Percentiles rank a stretch among this genome's conserved stretches.
Evolutionary conservation across 768 basidiomycete species (phyloP).

Genomic region (Phaffia australis): DNA sequence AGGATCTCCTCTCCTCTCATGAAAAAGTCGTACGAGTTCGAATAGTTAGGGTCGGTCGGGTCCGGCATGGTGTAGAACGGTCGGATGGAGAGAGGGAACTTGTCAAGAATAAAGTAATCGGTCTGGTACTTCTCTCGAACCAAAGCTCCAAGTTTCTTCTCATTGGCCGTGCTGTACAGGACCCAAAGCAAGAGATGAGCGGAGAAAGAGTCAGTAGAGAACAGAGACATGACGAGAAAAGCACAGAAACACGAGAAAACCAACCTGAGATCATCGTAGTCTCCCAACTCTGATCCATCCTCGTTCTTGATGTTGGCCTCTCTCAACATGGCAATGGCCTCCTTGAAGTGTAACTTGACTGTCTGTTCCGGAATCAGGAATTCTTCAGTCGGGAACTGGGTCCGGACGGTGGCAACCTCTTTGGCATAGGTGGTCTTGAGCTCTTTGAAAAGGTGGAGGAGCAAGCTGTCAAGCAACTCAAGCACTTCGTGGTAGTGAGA

Average conservation of each 20-base stretch:
- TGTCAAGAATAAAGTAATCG: slow-evolving; percentile 99
- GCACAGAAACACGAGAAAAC: slow-evolving; percentile 6
- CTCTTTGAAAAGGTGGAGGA: slow-evolving; percentile 74
- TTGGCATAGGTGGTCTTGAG: slow-evolving; percentile 62
- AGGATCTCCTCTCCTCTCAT: slow-evolving; percentile 99
- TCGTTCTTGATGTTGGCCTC: slow-evolving; percentile 53
- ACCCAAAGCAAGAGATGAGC: neutral
- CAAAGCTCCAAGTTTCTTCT: slow-evolving; percentile 79
- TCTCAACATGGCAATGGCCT: slow-evolving; percentile 76
- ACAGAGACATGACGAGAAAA: neutral
- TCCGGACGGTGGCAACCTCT: slow-evolving; percentile 70
- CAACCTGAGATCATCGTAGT: slow-evolving; percentile 71
- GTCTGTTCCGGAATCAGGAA: slow-evolving; percentile 93
- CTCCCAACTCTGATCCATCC: slow-evolving; percentile 45
- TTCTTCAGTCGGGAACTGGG: slow-evolving; percentile 88
- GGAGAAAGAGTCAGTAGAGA: neutral
- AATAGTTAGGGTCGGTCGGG: slow-evolving; percentile 76
- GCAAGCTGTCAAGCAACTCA: slow-evolving; percentile 76
- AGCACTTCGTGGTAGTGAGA: slow-evolving; percentile 98
- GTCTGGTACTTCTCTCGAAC: slow-evolving; percentile 90
- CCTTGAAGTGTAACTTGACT: slow-evolving; percentile 66
- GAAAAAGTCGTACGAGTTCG: slow-evolving; percentile 99
- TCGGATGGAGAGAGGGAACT: slow-evolving; percentile 88
- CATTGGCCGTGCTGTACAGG: slow-evolving; percentile 73
- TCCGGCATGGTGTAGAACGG: slow-evolving; percentile 99